Evolutionary conservation across 345 rosid genomes (phyloP).

Genomic region (Eutrema heterophyllum): DNA sequence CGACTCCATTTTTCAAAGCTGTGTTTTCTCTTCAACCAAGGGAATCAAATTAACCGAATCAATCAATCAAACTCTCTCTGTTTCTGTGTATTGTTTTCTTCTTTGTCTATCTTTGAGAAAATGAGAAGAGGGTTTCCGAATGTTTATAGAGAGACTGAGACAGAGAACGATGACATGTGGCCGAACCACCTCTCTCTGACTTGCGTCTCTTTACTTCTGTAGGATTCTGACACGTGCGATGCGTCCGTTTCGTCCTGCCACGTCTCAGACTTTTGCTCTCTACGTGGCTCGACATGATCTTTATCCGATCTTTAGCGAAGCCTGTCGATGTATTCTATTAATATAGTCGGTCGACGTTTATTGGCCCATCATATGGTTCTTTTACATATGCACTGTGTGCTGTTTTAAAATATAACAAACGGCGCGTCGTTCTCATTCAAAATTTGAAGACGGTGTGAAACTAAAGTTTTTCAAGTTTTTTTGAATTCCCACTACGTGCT

Average conservation of each 20-base stretch:
- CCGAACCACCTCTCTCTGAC: constrained; percentile 33
- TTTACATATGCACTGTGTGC: background rate
- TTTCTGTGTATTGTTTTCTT: background rate
- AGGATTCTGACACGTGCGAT: constrained; percentile 31
- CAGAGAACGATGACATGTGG: background rate
- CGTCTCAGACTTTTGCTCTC: constrained; percentile 27
- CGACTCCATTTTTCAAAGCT: constrained; percentile 19
- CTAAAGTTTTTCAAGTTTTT: background rate
- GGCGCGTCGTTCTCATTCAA: background rate
- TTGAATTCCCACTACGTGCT: background rate
- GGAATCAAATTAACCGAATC: background rate
- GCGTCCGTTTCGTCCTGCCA: constrained; percentile 18
- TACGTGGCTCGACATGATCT: constrained; percentile 36
- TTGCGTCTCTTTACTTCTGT: constrained; percentile 26
- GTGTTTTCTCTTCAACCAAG: background rate
- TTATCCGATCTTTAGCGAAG: constrained; percentile 3
- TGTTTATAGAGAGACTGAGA: background rate
- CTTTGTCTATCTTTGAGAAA: background rate
- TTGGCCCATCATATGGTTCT: constrained; percentile 1
- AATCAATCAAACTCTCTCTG: background rate
- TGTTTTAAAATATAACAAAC: background rate
- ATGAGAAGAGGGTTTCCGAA: background rate
- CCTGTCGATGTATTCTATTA: background rate
- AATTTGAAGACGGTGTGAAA: background rate
- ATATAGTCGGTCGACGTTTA: background rate